phyloP scores from a whole-genome alignment of 2,329 filamentous ascomycete species.

The Colletotrichum liriopes region DNA sequence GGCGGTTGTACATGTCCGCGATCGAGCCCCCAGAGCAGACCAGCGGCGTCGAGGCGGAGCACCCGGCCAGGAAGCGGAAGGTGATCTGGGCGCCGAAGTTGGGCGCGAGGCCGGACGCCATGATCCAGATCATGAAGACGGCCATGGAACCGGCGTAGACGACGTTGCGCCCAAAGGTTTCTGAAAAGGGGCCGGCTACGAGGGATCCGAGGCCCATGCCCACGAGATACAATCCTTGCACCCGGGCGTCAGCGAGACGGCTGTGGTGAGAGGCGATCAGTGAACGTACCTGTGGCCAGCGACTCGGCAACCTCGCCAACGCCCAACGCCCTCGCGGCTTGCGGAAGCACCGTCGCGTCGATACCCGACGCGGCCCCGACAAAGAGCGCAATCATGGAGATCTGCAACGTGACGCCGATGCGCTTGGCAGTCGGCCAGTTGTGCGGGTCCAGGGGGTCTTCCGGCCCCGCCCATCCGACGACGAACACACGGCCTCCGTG shows the following conservation, averaged over 20 bases:
- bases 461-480: slow-evolving; percentile 51
- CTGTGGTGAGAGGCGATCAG: not conserved
- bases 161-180: slow-evolving; percentile 56
- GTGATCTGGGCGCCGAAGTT: slow-evolving; percentile 59
- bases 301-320: slow-evolving; percentile 67
- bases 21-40: slow-evolving; percentile 60
- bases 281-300: slow-evolving; percentile 58
- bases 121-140: slow-evolving; percentile 61
- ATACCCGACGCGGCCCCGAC: slow-evolving; percentile 68
- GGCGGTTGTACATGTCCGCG: slow-evolving; percentile 55
- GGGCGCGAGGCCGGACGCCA: slow-evolving; percentile 60
- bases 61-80: slow-evolving; percentile 65
- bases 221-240: slow-evolving; percentile 50
- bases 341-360: slow-evolving; percentile 63
- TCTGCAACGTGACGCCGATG: slow-evolving; percentile 57
- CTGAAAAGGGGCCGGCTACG: slow-evolving; percentile 56
- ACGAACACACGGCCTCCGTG: slow-evolving; percentile 51
- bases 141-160: slow-evolving; percentile 58
- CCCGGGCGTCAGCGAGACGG: not conserved
- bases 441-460: slow-evolving; percentile 61
- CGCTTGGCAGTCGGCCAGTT: slow-evolving; percentile 60
- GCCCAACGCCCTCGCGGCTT: slow-evolving; percentile 61
- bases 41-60: slow-evolving; percentile 62
- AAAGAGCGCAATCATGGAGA: slow-evolving; percentile 64
- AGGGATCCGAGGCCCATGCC: slow-evolving; percentile 57